phyloP scores from a whole-genome alignment of 768 basidiomycete species.

The Suillus occidentalis region DNA sequence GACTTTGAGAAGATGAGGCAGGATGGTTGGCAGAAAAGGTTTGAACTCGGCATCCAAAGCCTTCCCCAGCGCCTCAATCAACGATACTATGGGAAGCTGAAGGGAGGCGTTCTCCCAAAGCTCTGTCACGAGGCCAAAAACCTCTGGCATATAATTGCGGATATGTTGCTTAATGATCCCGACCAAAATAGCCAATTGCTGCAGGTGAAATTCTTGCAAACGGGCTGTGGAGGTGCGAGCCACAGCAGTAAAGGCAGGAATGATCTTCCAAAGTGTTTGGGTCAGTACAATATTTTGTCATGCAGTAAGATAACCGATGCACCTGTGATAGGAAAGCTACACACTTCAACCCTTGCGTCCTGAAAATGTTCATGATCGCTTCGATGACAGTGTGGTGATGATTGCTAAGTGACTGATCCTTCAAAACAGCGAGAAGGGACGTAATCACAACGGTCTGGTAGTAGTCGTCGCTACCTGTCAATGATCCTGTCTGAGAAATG shows the following conservation, averaged over 20 bases:
- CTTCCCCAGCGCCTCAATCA: constrained; percentile 90
- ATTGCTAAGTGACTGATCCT: constrained; percentile 81
- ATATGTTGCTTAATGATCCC: constrained; percentile 97
- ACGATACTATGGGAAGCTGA: constrained; percentile 87
- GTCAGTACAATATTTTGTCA: neutral
- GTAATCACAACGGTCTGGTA: constrained; percentile 96
- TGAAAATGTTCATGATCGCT: constrained; percentile 98
- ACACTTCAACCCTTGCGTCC: constrained; percentile 95
- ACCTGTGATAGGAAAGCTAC: constrained; percentile 95
- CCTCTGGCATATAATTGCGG: constrained; percentile 83
- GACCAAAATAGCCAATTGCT: constrained; percentile 93
- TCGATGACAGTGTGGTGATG: constrained; percentile 95
- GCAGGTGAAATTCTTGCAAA: constrained; percentile 89
- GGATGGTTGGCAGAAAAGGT: constrained; percentile 86
- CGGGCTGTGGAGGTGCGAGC: constrained; percentile 80
- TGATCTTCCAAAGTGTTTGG: constrained; percentile 55
- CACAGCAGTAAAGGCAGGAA: constrained; percentile 91
- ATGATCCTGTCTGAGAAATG: constrained; percentile 57
- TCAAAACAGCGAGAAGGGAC: constrained; percentile 81
- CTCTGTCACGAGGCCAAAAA: constrained; percentile 84
- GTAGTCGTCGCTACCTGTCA: constrained; percentile 84
- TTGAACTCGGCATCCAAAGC: constrained; percentile 97
- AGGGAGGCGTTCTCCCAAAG: constrained; percentile 85
- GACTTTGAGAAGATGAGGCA: constrained; percentile 87
- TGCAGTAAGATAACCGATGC: constrained; percentile 18